phyloP scores from a whole-genome alignment of 2,329 filamentous ascomycete genomes.

The Trichophyton schoenleinii region DNA sequence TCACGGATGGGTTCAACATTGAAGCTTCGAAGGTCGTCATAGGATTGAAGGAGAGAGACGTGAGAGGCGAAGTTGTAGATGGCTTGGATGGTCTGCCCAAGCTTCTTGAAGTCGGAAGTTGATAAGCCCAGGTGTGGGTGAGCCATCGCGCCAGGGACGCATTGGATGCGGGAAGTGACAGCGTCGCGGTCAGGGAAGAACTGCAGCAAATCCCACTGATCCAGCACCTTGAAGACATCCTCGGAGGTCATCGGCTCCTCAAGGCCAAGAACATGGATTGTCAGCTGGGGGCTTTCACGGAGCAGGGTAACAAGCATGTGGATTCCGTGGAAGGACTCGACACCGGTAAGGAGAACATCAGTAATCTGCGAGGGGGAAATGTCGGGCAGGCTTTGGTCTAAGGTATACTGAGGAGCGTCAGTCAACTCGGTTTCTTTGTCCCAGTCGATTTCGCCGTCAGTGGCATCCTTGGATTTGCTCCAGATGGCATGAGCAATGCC shows the following conservation, averaged over 20 bases:
- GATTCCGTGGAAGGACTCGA: constrained; percentile 8
- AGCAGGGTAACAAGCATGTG: constrained; percentile 6
- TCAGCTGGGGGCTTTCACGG: neutral
- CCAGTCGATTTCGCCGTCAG: constrained; percentile 7
- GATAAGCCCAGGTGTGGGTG: constrained; percentile 4
- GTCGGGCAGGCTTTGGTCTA: neutral
- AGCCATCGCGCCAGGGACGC: constrained; percentile 5
- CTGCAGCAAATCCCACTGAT: constrained; percentile 3
- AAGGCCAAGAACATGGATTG: constrained; percentile 4
- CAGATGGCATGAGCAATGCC: constrained; percentile 7
- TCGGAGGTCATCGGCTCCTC: neutral
- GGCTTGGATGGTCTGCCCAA: constrained; percentile 6
- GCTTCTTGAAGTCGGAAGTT: neutral
- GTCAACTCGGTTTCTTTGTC: constrained; percentile 4
- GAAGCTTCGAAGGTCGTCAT: constrained; percentile 5
- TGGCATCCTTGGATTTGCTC: neutral
- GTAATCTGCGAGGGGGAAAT: neutral
- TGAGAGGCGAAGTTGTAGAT: constrained; percentile 7
- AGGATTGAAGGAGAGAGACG: constrained; percentile 9
- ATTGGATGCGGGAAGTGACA: neutral
- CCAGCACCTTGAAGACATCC: neutral
- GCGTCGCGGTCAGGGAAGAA: constrained; percentile 2
- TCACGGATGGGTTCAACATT: constrained; percentile 5
- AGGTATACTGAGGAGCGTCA: neutral
- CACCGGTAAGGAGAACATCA: constrained; percentile 8